phyloP scores from a whole-genome alignment of 108 stramenopile genomes.

The Cyclotella sp. region DNA sequence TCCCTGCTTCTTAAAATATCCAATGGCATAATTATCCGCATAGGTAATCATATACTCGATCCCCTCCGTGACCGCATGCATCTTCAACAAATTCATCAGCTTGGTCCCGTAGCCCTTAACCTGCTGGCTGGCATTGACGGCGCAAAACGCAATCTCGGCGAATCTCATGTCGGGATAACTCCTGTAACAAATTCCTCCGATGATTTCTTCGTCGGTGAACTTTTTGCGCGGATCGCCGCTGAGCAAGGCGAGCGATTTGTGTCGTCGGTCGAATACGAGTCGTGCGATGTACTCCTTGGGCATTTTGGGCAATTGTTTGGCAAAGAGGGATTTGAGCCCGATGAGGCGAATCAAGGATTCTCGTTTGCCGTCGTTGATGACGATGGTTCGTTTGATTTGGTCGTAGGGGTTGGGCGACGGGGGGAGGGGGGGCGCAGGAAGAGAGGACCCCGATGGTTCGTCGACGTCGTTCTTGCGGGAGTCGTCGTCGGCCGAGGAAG shows the following conservation, averaged over 20 bases:
- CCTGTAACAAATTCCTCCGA: constrained; percentile 97
- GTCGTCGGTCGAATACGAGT: constrained; percentile 96
- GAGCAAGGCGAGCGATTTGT: constrained; percentile 87
- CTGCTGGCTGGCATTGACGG: constrained; percentile 93
- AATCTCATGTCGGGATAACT: constrained; percentile 94
- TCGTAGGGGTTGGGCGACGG: constrained; percentile 63
- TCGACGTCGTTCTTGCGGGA: background rate
- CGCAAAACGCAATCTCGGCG: constrained; percentile 98
- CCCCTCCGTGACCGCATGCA: constrained; percentile 81
- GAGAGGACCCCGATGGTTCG: background rate
- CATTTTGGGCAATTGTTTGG: constrained; percentile 99
- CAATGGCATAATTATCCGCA: constrained; percentile 99
- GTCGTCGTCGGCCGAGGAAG: constrained; percentile 7
- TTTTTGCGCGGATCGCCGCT: constrained; percentile 68
- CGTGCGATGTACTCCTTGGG: constrained; percentile 96
- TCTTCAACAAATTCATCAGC: constrained; percentile 98
- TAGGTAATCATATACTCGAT: constrained; percentile 98
- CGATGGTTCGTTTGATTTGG: constrained; percentile 68
- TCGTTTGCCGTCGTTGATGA: constrained; percentile 83
- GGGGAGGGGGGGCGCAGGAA: background rate
- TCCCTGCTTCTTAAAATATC: constrained; percentile 99
- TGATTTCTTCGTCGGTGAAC: constrained; percentile 86
- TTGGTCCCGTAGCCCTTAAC: constrained; percentile 97
- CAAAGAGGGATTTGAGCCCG: constrained; percentile 94
- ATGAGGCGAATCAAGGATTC: constrained; percentile 86